Percentiles rank a stretch among this genome's conserved stretches.
These are phyloP conservation scores for Neotropicomus parvogracilis DNA, from an alignment of 1,284 basidiomycete species.

Conservation along the genomic window DNA sequence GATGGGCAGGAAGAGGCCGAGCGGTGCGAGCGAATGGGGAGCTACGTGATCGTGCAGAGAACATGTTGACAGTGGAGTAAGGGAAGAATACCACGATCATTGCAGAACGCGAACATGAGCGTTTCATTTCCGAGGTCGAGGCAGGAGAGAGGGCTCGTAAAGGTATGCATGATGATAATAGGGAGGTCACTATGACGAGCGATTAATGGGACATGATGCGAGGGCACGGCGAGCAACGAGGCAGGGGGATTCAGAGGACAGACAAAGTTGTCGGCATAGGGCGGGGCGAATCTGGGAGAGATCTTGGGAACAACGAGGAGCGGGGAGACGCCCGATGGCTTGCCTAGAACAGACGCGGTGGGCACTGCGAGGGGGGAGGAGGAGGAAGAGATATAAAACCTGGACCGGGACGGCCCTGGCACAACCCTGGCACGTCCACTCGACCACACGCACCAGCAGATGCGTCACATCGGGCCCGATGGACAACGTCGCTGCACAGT, in stretches of 20 bases:
- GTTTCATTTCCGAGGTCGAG: slow-evolving; percentile 35
- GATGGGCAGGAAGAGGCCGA: slow-evolving; percentile 18
- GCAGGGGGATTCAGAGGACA: slow-evolving; percentile 7
- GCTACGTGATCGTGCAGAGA: slow-evolving; percentile 26
- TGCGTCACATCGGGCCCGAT: slow-evolving; percentile 37
- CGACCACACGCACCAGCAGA: slow-evolving; percentile 32
- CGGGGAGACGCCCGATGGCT: slow-evolving; percentile 21
- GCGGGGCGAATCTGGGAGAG: slow-evolving; percentile 23
- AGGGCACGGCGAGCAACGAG: slow-evolving; percentile 29
- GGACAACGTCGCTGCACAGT: slow-evolving; percentile 38
- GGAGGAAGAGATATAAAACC: slow-evolving; percentile 31
- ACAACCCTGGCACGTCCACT: slow-evolving; percentile 30
- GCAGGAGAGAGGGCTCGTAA: slow-evolving; percentile 17
- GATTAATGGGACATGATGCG: slow-evolving; percentile 16
- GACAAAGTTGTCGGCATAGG: slow-evolving; percentile 27
- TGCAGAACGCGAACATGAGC: slow-evolving; percentile 31
- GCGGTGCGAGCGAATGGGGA: slow-evolving; percentile 14
- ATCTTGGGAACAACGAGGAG: slow-evolving; percentile 32
- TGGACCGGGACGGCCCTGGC: slow-evolving; percentile 24
- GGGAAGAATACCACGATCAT: slow-evolving; percentile 29
- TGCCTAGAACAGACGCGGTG: slow-evolving; percentile 6
- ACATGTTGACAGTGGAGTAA: slow-evolving; percentile 31
- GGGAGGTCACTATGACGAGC: slow-evolving; percentile 26
- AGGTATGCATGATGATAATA: slow-evolving; percentile 25
- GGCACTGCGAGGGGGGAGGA: slow-evolving; percentile 17